Evolutionary conservation across 441 rosid genomes (phyloP).

Genomic region (Hura crepitans): DNA sequence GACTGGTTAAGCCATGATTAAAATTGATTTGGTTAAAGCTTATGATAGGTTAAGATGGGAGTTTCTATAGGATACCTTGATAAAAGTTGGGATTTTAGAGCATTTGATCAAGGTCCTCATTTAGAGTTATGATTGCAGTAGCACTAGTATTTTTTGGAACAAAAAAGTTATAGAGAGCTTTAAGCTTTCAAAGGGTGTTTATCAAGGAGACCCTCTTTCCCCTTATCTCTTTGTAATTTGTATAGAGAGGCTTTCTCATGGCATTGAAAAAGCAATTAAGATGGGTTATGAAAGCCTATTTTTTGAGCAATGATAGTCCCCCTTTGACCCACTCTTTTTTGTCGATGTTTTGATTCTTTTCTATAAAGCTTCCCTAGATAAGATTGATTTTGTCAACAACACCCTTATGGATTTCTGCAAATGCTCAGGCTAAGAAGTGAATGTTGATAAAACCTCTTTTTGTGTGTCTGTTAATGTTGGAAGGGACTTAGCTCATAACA

Average conservation of each 20-base stretch:
- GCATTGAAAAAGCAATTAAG: neutral
- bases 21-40: too few relatives aligned
- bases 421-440: neutral
- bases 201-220: neutral
- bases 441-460: neutral
- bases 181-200: neutral
- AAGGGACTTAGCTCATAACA: too few relatives aligned
- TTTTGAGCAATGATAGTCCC: neutral
- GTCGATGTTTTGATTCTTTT: neutral
- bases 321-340: neutral
- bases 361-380: neutral
- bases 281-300: neutral
- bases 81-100: neutral
- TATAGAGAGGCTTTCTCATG: neutral
- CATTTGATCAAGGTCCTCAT: neutral
- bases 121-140: neutral
- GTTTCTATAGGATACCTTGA: neutral
- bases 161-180: neutral
- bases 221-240: neutral
- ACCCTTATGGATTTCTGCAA: neutral
- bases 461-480: too few relatives aligned
- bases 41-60: too few relatives aligned
- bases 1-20: too few relatives aligned
- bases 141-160: neutral
- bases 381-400: neutral